phyloP scores from a whole-genome alignment of 2,329 filamentous ascomycete species.

The Penicillium griseofulvum region DNA sequence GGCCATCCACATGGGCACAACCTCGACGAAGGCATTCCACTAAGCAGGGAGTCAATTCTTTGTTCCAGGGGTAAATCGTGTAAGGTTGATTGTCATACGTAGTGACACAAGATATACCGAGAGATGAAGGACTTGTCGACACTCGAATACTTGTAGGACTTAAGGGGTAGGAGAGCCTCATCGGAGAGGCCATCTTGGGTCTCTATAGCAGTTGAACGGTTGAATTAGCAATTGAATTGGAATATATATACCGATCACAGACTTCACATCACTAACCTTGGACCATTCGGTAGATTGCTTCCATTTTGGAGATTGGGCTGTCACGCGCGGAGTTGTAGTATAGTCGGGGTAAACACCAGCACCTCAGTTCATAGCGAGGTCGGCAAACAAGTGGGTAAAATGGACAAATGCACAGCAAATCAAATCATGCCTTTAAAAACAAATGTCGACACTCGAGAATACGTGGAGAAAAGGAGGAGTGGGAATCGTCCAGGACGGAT shows the following conservation, averaged over 20 bases:
- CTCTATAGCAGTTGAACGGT: slow-evolving; percentile 22
- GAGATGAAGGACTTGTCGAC: slow-evolving; percentile 95
- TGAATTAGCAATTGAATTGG: neutral
- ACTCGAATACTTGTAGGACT: slow-evolving; percentile 94
- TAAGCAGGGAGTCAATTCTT: slow-evolving; percentile 39
- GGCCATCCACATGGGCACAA: slow-evolving; percentile 92
- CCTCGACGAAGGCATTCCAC: slow-evolving; percentile 96
- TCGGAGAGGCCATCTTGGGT: slow-evolving; percentile 68
- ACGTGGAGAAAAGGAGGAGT: slow-evolving; percentile 6
- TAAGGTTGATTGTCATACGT: slow-evolving; percentile 62
- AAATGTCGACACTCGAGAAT: neutral
- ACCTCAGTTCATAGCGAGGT: slow-evolving; percentile 2
- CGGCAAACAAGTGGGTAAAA: slow-evolving; percentile 3
- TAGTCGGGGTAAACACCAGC: slow-evolving; percentile 6
- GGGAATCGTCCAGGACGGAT: slow-evolving; percentile 14
- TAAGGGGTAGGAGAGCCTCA: slow-evolving; percentile 85
- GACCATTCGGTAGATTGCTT: slow-evolving; percentile 33
- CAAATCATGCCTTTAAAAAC: slow-evolving; percentile 4
- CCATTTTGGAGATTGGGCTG: slow-evolving; percentile 27
- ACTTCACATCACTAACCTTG: slow-evolving; percentile 31
- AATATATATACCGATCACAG: neutral
- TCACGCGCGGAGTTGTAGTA: slow-evolving; percentile 15
- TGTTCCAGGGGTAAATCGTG: neutral
- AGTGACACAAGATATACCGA: slow-evolving; percentile 88
- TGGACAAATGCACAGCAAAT: neutral